phyloP scores from a whole-genome alignment of 1,284 basidiomycete species.

The Rhodotorula sp. region DNA sequence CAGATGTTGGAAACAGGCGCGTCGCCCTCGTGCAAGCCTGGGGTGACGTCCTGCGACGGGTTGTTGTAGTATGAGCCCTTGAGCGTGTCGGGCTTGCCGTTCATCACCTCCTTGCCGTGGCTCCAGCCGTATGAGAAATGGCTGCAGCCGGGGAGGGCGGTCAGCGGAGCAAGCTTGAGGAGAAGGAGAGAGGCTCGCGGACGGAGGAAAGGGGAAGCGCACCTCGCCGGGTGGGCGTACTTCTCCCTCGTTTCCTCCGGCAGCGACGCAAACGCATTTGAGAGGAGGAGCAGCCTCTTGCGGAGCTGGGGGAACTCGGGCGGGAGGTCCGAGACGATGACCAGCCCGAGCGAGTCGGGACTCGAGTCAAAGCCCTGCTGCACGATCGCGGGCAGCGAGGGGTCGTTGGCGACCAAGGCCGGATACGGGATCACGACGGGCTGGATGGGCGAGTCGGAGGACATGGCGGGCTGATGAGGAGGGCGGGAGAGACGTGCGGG shows the following conservation, averaged over 20 bases:
- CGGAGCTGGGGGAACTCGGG: conserved; percentile 63
- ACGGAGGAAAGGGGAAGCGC: neutral
- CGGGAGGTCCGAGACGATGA: conserved; percentile 64
- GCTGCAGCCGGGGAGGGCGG: conserved; percentile 42
- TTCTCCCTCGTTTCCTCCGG: conserved; percentile 66
- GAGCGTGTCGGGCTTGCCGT: conserved; percentile 80
- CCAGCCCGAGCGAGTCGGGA: conserved; percentile 39
- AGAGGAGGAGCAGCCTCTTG: conserved; percentile 63
- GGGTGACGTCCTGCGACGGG: conserved; percentile 64
- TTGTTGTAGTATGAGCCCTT: conserved; percentile 95
- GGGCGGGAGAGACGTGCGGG: neutral
- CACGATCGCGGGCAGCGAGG: conserved; percentile 20
- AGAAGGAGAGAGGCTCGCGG: too few relatives aligned
- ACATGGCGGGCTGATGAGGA: neutral
- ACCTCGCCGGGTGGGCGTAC: conserved; percentile 52
- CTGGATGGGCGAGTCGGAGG: neutral
- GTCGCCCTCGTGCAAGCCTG: conserved; percentile 56
- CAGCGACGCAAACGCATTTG: conserved; percentile 71
- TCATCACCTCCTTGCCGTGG: conserved; percentile 95
- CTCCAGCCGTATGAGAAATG: conserved; percentile 73
- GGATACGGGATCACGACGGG: conserved; percentile 30
- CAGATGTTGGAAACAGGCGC: conserved; percentile 66
- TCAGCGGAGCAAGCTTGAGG: too few relatives aligned
- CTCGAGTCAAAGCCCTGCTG: conserved; percentile 40
- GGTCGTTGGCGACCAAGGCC: conserved; percentile 14